Evolutionary conservation across 2,329 filamentous ascomycete species (phyloP), one percentile per base, ranked within the genome.

Genomic region (Sarocladiaceae sp.): DNA sequence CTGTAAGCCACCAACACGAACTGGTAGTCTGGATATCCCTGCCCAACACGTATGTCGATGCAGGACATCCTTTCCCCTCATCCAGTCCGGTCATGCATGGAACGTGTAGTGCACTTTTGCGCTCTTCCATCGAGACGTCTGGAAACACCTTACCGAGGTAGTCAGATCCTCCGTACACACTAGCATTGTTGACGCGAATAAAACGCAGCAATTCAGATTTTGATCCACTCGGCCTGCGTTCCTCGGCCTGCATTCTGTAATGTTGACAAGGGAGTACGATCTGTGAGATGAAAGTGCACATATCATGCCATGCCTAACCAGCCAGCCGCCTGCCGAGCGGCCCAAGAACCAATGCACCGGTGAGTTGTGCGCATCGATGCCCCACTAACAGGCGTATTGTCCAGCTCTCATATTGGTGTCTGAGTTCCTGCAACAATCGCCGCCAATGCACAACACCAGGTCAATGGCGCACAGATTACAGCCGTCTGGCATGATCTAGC

Each of bases 241-340:
- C n/a, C n/a, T n/a, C n/a, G n/a, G n/a, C n/a, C n/a, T n/a, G n/a
- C n/a, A n/a, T n/a, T n/a, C n/a, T n/a, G n/a, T n/a, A n/a, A n/a
- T n/a, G n/a, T n/a, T n/a, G n/a, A n/a, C n/a, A n/a, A n/a, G n/a
- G n/a, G n/a, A n/a, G n/a, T n/a, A n/a, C n/a, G n/a, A n/a, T n/a
- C n/a, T n/a, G n/a, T n/a, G n/a, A 40, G 37, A 40, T 40, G 17
- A 40, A 40, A 22, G 37, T 40, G 37, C 37, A 40, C 17, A 40
- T 20, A 40, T 23, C 37, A 3, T 22, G 20, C 37, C 37, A 40
- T 23, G 37, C 17, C 17, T 8, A 10, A 6, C 37, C 37, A 7
- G 4, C n/a, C n/a, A n/a, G n/a, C n/a, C n/a, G n/a, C n/a, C n/a
- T n/a, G n/a, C n/a, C n/a, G n/a, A n/a, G n/a, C n/a, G n/a, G n/a